Conservation (phyloP, 805 yeast genomes). For the Candida boleticola region DNA sequence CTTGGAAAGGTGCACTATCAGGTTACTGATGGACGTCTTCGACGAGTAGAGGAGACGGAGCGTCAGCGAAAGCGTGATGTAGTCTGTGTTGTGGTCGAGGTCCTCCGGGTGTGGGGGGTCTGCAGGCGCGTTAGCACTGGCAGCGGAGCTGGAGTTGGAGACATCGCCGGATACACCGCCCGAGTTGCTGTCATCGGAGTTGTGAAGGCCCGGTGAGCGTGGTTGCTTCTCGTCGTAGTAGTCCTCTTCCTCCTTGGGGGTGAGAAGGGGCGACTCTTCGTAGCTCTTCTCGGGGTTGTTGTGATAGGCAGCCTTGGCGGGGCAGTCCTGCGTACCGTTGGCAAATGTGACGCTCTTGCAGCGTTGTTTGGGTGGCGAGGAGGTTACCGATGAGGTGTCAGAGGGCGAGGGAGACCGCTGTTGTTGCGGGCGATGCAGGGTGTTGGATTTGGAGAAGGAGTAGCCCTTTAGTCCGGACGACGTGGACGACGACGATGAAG, state of each 20-base stretch:
- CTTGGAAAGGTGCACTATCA: slow-evolving; percentile 29
- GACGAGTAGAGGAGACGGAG: slow-evolving; percentile 25
- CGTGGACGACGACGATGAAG: neutral
- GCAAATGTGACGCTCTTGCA: slow-evolving; percentile 27
- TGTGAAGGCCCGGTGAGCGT: neutral
- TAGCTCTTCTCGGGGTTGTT: slow-evolving; percentile 19
- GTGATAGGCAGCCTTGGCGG: no score
- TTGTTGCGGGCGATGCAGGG: slow-evolving; percentile 10
- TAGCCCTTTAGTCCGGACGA: neutral
- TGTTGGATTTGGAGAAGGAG: slow-evolving; percentile 3
- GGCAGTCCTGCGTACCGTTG: slow-evolving; percentile 8
- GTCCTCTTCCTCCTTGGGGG: slow-evolving; percentile 42
- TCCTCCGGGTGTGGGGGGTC: slow-evolving; percentile 3
- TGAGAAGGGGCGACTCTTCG: slow-evolving; percentile 34
- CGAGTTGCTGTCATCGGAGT: neutral
- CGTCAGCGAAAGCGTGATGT: slow-evolving; percentile 31
- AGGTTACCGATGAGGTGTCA: slow-evolving; percentile 13
- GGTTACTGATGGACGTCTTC: slow-evolving; percentile 22
- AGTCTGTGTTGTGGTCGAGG: slow-evolving; percentile 33
- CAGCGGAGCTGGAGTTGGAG: neutral
- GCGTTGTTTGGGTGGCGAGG: slow-evolving; percentile 13
- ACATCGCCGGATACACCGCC: neutral
- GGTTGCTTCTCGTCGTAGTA: slow-evolving; percentile 13
- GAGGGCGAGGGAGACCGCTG: slow-evolving; percentile 23
- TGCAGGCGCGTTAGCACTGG: neutral